Conservation (phyloP, 805 yeast genomes). For the Suhomyces sp. region DNA sequence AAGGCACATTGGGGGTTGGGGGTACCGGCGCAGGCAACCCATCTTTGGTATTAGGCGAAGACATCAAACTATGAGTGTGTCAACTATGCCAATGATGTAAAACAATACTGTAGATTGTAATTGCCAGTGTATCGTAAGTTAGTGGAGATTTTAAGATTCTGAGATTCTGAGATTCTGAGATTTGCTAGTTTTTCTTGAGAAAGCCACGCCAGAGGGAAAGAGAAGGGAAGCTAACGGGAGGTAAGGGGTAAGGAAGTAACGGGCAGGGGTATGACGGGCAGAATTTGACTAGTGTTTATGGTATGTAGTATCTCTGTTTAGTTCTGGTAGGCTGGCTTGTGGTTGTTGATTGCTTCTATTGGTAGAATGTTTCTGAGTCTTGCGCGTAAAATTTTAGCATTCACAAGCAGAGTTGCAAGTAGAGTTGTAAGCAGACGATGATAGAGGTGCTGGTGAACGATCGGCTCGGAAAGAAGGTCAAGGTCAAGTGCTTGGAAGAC, state of each 20-base stretch:
- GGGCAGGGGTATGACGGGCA: neutral
- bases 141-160: neutral
- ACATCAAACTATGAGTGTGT: neutral
- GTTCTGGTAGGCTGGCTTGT: too few relatives aligned
- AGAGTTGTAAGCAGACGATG: too few relatives aligned
- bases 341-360: too few relatives aligned
- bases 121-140: neutral
- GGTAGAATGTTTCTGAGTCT: too few relatives aligned
- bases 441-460: constrained; percentile 43
- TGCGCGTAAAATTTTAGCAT: neutral
- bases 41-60: constrained; percentile 1
- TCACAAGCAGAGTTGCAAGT: neutral
- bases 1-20: neutral
- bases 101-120: neutral
- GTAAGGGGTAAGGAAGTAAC: neutral
- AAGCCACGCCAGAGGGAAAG: neutral
- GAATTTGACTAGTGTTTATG: too few relatives aligned
- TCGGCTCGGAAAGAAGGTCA: constrained; percentile 81
- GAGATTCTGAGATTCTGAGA: neutral
- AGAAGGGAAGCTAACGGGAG: neutral
- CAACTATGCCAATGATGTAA: neutral
- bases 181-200: neutral
- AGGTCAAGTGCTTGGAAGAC: constrained; percentile 81
- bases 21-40: neutral
- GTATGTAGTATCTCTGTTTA: too few relatives aligned